These are phyloP conservation scores for Scalesia atractyloides DNA, from an alignment of 129 eudicot species.

Conservation along the genomic window DNA sequence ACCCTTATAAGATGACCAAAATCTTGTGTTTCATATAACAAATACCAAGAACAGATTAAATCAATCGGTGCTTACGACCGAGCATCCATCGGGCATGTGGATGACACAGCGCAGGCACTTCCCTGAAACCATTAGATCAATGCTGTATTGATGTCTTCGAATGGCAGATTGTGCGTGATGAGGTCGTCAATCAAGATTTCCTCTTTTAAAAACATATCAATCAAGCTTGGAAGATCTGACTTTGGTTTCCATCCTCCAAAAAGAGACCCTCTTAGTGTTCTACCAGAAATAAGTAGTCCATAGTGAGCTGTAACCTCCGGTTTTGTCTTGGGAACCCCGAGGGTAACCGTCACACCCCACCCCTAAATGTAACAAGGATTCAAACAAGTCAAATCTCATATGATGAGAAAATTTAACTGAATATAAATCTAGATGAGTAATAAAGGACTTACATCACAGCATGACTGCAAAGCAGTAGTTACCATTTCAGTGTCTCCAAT, in stretches of 20 bases:
- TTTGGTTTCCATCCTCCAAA: slow-evolving; percentile 99
- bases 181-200: slow-evolving; percentile 73
- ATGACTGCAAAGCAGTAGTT: slow-evolving; percentile 82
- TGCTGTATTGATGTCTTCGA: slow-evolving; percentile 79
- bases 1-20: background rate
- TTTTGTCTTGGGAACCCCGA: slow-evolving; percentile 85
- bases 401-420: background rate
- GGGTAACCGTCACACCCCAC: slow-evolving; percentile 94
- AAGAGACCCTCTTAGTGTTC: slow-evolving; percentile 83
- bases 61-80: slow-evolving; percentile 1
- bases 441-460: slow-evolving; percentile 59
- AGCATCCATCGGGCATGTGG: slow-evolving; percentile 70
- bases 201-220: slow-evolving; percentile 78
- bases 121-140: slow-evolving; percentile 78
- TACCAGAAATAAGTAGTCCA: slow-evolving; percentile 72
- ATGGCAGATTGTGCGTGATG: slow-evolving; percentile 72
- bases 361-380: slow-evolving; percentile 48
- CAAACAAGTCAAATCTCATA: background rate
- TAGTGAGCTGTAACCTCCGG: slow-evolving; percentile 85
- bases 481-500: slow-evolving; percentile 84
- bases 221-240: slow-evolving; percentile 77
- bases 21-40: background rate
- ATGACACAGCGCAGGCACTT: slow-evolving; percentile 91
- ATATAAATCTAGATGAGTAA: slow-evolving; percentile 3
- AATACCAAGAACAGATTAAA: background rate